Base-by-base conservation (phyloP, 139 green algal genomes). In the Coccomyxa sp. region DNA sequence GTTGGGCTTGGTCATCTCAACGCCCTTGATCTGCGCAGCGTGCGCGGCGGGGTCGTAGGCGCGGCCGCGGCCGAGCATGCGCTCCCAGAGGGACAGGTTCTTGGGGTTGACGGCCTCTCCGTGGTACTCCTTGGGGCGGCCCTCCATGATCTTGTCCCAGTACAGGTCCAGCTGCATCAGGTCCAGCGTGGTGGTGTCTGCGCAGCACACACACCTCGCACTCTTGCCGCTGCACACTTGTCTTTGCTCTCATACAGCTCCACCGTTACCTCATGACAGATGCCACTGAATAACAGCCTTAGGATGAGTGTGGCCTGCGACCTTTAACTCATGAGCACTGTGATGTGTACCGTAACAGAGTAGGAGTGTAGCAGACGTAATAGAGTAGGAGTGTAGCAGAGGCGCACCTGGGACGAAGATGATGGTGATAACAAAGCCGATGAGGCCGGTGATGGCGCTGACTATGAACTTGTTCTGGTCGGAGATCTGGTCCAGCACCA, bases 91-190 rank as follows among this genome's bases (percentile, higher is more conserved):
- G 34, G 81, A 89, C 10, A 94, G 78, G 80, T 92, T 82, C 76
- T 82, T 87, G n/a, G 89, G 90, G 80, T 89, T 90, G 75, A 93
- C 76, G 8, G 88, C 91, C 76, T 91, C 82, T 33, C 87, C 85
- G 69, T 83, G 74, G 73, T 89, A 89, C 0, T 75, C 55, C 31
- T 86, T 18, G 2, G 50, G 50, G 2, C 27, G 68, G 75, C 78
- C 84, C 2, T 74, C 76, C 24, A 78, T 33, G 50, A 86, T 72
- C 68, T 86, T 82, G 27, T 75, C 69, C 76, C 81, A 87, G 36
- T 78, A 78, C 70, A 81, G 79, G 83, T 95, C 91, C 33, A 87
- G 79, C 78, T 94, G 89, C 3, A 82, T 74, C 68, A 94, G 83
- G 38, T 64, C 50, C 5, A 64, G 50, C 18, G 2, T 5, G 5